These are phyloP conservation scores for Cutaneotrichosporon sp. DNA, from an alignment of 1,284 basidiomycete species.

Conservation along the genomic window DNA sequence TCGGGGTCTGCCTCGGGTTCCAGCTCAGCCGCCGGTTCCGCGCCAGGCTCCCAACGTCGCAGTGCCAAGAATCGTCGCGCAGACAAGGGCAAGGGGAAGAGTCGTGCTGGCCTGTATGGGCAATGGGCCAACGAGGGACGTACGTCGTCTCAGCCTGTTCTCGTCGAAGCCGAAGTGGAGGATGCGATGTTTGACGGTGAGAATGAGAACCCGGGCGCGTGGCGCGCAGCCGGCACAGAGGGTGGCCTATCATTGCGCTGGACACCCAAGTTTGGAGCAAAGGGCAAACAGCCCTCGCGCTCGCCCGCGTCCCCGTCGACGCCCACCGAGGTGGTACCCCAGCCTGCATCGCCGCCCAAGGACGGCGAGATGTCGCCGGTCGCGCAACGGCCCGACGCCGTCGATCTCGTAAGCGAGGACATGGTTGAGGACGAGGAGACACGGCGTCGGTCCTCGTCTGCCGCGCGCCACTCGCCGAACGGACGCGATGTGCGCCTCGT, in stretches of 20 bases:
- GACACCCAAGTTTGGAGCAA: not conserved
- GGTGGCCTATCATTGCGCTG: slow-evolving; percentile 3
- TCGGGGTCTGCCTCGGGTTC: not conserved
- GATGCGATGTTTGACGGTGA: slow-evolving; percentile 16
- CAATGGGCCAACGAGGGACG: slow-evolving; percentile 45
- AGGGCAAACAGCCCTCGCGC: too few species aligned
- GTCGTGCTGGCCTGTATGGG: slow-evolving; percentile 37
- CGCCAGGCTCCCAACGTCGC: not conserved
- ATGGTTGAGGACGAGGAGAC: not conserved
- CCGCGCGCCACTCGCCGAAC: not conserved
- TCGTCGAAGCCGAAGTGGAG: slow-evolving; percentile 4
- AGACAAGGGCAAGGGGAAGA: slow-evolving; percentile 18
- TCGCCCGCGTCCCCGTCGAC: not conserved
- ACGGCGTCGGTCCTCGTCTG: not conserved
- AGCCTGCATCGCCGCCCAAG: not conserved
- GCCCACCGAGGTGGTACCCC: not conserved
- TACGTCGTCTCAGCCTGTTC: not conserved
- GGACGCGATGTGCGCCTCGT: not conserved
- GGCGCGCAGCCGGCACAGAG: not conserved
- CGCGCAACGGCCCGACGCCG: slow-evolving; percentile 7
- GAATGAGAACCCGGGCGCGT: slow-evolving; percentile 15
- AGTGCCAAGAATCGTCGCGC: slow-evolving; percentile 12
- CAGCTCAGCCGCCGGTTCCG: not conserved
- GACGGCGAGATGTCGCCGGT: not conserved
- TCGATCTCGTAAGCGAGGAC: slow-evolving; percentile 10